Evolutionary conservation across 2,329 filamentous ascomycete species (phyloP).

Genomic region (Trichoderma afroharzianum): DNA sequence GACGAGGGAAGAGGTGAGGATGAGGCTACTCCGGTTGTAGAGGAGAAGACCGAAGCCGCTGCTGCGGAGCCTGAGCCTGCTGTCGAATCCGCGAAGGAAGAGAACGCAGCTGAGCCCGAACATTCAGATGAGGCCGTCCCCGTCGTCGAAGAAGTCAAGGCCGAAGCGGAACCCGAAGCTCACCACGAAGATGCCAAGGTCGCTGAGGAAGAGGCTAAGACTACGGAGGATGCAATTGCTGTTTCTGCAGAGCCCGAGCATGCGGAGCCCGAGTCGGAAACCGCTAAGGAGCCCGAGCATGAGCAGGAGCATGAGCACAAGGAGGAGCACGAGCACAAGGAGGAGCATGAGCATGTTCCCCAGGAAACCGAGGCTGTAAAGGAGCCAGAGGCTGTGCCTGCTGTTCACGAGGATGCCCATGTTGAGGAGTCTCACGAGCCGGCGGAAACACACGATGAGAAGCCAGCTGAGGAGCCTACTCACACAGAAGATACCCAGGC

Average conservation of each 20-base stretch:
- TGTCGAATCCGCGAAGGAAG: conserved; percentile 2
- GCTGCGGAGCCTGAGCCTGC: neutral
- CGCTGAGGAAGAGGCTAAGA: conserved; percentile 10
- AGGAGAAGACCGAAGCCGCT: conserved; percentile 2
- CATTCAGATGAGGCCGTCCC: neutral
- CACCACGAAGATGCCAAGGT: conserved; percentile 9
- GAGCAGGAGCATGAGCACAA: neutral
- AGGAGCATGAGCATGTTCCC: neutral
- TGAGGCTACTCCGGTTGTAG: neutral
- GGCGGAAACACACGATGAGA: conserved; percentile 14
- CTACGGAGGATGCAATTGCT: conserved; percentile 7
- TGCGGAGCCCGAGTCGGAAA: neutral
- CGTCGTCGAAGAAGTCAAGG: conserved; percentile 9
- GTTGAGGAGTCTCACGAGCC: conserved; percentile 7
- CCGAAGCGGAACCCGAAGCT: conserved; percentile 3
- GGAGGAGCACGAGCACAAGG: neutral
- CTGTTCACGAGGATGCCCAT: conserved; percentile 17
- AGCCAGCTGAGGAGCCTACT: conserved; percentile 7
- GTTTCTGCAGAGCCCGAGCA: conserved; percentile 9
- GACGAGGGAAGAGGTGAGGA: conserved; percentile 14
- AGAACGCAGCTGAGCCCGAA: conserved; percentile 8
- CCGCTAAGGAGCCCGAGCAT: neutral
- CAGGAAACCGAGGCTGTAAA: neutral
- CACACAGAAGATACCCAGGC: neutral
- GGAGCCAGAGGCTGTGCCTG: neutral